These are phyloP conservation scores for Chlamydomonas urium DNA, from an alignment of 139 green algal species.

Conservation along the genomic window DNA sequence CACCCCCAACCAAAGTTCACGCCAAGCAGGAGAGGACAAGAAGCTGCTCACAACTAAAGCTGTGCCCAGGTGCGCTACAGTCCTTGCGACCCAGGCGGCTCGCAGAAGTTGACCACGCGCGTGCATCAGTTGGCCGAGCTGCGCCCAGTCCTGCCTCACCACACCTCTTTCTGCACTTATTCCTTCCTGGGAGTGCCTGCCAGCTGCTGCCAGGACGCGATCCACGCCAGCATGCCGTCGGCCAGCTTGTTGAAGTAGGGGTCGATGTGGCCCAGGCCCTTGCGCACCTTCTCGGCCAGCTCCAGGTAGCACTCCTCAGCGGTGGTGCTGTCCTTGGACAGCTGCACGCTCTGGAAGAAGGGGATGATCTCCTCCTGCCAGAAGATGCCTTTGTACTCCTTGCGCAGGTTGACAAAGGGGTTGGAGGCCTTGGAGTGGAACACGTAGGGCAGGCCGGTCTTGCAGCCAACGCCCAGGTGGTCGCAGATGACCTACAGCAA, in stretches of 20 bases:
- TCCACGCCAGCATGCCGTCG: slow-evolving; percentile 89
- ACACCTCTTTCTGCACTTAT: too few relatives aligned
- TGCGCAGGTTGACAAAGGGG: slow-evolving; percentile 94
- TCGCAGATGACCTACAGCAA: too few relatives aligned
- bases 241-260: slow-evolving; percentile 94
- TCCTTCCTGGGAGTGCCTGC: slow-evolving; percentile 62
- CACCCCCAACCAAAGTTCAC: too few relatives aligned
- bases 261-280: slow-evolving; percentile 79
- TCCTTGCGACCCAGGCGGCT: too few relatives aligned
- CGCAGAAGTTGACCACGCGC: too few relatives aligned
- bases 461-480: slow-evolving; percentile 87
- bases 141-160: too few relatives aligned
- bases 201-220: slow-evolving; percentile 72
- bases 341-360: slow-evolving; percentile 80
- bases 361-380: slow-evolving; percentile 95
- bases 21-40: too few relatives aligned
- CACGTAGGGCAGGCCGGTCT: slow-evolving; percentile 96
- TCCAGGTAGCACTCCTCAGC: slow-evolving; percentile 76
- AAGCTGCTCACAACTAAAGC: too few relatives aligned
- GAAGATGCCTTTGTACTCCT: slow-evolving; percentile 99
- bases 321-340: slow-evolving; percentile 53
- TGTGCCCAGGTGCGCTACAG: too few relatives aligned
- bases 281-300: slow-evolving; percentile 79
- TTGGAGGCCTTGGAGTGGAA: slow-evolving; percentile 96
- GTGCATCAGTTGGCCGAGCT: too few relatives aligned